Conservation (phyloP, 2,329 filamentous ascomycete species). For the Pyrenophora graminea region DNA sequence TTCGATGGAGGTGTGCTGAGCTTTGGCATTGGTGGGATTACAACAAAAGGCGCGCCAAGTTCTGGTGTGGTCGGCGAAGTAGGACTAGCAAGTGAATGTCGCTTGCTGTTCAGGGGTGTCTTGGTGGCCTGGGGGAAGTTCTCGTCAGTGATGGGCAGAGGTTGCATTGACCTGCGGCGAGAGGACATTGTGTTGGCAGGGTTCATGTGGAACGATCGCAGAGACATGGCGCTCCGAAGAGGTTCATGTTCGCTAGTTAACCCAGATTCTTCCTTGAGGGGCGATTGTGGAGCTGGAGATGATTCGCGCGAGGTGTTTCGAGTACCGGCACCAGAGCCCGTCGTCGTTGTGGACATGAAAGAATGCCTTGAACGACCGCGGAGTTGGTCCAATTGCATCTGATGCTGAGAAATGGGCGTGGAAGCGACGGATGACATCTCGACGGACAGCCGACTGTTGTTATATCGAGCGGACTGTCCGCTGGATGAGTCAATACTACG, state of each 20-base stretch:
- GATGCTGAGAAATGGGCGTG: conserved; percentile 42
- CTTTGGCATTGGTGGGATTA: neutral
- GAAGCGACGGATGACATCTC: conserved; percentile 44
- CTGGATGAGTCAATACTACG: conserved; percentile 39
- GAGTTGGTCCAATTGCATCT: conserved; percentile 43
- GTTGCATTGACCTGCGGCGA: conserved; percentile 46
- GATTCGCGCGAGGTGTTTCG: conserved; percentile 42
- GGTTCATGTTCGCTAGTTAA: conserved; percentile 32
- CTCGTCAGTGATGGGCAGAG: conserved; percentile 43
- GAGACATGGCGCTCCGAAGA: conserved; percentile 40
- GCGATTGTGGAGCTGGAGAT: conserved; percentile 44
- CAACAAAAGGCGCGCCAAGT: conserved; percentile 9
- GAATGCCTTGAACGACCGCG: conserved; percentile 45
- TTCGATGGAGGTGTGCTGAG: neutral
- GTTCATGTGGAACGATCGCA: conserved; percentile 47
- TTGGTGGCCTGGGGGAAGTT: conserved; percentile 30
- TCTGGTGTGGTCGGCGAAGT: conserved; percentile 29
- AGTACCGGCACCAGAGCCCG: conserved; percentile 39
- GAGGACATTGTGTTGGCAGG: conserved; percentile 34
- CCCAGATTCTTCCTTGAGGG: conserved; percentile 33
- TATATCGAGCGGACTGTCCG: conserved; percentile 32
- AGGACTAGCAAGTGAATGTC: conserved; percentile 39
- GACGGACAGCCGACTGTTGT: conserved; percentile 37
- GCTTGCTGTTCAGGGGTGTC: conserved; percentile 23
- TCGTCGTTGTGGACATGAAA: conserved; percentile 44